Evolutionary conservation across 805 yeast genomes (phyloP), one percentile per base, ranked within the genome.

Genomic region (Metschnikowia arizonensis): DNA sequence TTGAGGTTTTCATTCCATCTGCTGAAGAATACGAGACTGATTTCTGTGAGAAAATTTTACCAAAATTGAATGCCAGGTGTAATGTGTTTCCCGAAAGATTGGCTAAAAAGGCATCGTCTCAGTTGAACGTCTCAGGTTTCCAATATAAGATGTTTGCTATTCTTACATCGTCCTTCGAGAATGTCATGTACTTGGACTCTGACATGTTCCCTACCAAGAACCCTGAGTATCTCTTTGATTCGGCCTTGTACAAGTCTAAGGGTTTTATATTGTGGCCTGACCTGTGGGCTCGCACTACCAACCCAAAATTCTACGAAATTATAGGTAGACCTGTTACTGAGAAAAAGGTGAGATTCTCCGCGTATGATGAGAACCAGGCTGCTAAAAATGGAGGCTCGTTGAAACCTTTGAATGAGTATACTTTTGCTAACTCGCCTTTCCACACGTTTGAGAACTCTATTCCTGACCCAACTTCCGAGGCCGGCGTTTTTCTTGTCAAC

Each of bases 391-490:
- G 72, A 3, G 61, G 59, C 30, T 46, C 52, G 40, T 37, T 55
- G 18, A 50, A 52, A 33, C 62, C 66, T 2, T 52, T 63, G 19
- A 33, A 30, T 2, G 57, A 56, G 31, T 46, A 59, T 57, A 52
- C 58, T 1, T 53, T 56, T 3, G 53, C 52, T 5, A 56, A 66
- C 19, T 69, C 75, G 45, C 69, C 75, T 32, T 76, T 65, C 60
- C 91, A 84, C 61, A 83, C 80, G 51, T 69, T 81, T 44, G 76
- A 76, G 47, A 83, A 84, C 29, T 62, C 89, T 0, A 57, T 84
- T 38, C 86, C 88, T 1, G 82, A 84, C 55, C 78, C 85, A 4
- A 68, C 86, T 4, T 68, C 82, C 1, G 91, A 85, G 63, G 77
- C 88, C 0, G 93, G 91, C 8, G 84, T 83, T 65, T 59, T 85